Conservation (phyloP, 768 basidiomycete species). For the Suillus decipiens region DNA sequence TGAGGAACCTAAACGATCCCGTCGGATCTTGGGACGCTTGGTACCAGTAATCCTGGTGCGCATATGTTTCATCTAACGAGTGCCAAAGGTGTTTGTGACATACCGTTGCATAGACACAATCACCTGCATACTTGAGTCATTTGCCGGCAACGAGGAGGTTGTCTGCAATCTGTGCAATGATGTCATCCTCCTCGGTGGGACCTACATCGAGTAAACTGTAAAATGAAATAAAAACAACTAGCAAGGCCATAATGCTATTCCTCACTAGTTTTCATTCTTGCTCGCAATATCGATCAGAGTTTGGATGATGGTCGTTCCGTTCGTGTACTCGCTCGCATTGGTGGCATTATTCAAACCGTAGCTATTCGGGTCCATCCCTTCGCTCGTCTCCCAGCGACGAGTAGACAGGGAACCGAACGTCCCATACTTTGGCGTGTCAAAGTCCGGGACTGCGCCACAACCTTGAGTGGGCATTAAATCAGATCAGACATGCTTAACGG, state of each 20-base stretch:
- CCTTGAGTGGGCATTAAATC: conserved; percentile 28
- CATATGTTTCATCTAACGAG: conserved; percentile 2
- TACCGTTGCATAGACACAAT: conserved; percentile 56
- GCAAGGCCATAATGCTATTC: background rate
- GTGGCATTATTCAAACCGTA: conserved; percentile 51
- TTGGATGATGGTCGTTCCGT: conserved; percentile 48
- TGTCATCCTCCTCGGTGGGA: conserved; percentile 55
- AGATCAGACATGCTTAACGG: background rate
- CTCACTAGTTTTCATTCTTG: conserved; percentile 64
- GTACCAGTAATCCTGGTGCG: conserved; percentile 49
- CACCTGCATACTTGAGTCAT: conserved; percentile 52
- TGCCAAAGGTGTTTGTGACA: conserved; percentile 15
- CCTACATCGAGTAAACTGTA: conserved; percentile 52
- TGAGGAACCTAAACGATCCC: conserved; percentile 46
- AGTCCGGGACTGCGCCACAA: conserved; percentile 52
- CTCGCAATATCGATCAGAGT: conserved; percentile 58
- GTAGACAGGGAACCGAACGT: conserved; percentile 46
- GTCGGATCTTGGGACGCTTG: conserved; percentile 41
- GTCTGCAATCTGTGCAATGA: conserved; percentile 48
- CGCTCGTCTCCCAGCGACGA: conserved; percentile 60
- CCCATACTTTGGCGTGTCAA: conserved; percentile 57
- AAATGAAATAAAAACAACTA: background rate
- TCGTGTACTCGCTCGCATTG: conserved; percentile 46
- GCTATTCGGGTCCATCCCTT: conserved; percentile 57
- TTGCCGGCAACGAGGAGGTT: conserved; percentile 50